phyloP scores from a whole-genome alignment of 352 stramenopile genomes.

The Peronospora belbahrii region DNA sequence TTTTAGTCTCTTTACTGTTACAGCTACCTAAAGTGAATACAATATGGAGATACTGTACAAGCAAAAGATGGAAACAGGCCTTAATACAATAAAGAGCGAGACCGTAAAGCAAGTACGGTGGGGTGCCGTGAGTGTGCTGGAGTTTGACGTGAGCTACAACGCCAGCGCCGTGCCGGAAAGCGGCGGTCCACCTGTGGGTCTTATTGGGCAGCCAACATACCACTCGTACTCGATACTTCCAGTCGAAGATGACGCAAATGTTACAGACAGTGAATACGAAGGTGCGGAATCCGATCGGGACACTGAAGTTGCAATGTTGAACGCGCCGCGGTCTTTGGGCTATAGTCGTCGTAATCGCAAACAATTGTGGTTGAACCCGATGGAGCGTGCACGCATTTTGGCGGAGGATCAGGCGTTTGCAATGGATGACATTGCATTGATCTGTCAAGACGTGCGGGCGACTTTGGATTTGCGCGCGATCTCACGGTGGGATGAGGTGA shows the following conservation, averaged over 20 bases:
- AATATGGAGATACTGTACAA: background rate
- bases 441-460: conserved; percentile 38
- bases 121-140: conserved; percentile 33
- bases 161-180: conserved; percentile 36
- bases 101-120: conserved; percentile 37
- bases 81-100: background rate
- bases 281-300: conserved; percentile 27
- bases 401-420: conserved; percentile 26
- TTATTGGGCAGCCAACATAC: conserved; percentile 32
- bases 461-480: conserved; percentile 32
- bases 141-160: conserved; percentile 48
- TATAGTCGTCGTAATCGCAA: conserved; percentile 12
- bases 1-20: no score
- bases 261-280: conserved; percentile 17
- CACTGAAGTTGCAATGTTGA: background rate
- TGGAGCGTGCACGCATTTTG: conserved; percentile 39
- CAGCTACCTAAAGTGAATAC: no score
- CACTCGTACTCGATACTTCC: conserved; percentile 25
- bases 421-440: conserved; percentile 37
- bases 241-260: conserved; percentile 14
- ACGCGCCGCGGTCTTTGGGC: background rate
- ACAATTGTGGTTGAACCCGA: conserved; percentile 42
- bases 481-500: conserved; percentile 24
- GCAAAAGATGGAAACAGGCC: no score
- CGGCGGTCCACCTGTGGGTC: conserved; percentile 40